Evolutionary conservation across 2,329 filamentous ascomycete species (phyloP), one percentile per base, ranked within the genome.

Genomic region (Ascochyta koolunga): DNA sequence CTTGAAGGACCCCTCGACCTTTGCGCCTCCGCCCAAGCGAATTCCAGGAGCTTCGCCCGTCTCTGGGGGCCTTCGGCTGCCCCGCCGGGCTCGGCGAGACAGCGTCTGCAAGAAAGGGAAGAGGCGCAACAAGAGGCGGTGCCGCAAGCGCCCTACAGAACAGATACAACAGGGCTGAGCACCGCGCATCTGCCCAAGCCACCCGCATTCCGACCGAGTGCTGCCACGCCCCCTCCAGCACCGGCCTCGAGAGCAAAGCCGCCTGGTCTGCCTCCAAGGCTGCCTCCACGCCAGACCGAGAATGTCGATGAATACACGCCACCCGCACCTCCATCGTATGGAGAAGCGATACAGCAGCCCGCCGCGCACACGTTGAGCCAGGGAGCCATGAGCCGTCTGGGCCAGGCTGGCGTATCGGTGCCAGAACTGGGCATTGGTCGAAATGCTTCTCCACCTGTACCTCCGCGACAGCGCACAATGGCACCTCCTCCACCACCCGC

Each of bases 21-120:
- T 96, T 70, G 91, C 85, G 2, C 90, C 91, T 21, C 92, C 92
- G 22, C 92, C 92, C 0, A 93, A 85, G 65, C 89, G 68, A 57
- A 74, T 79, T 13, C 53, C 53, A 11, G 53, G 53, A 29, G 37
- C 41, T 15, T 43, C 53, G 16, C 47, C 53, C 21, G 47, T 47
- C 9, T 19, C 37, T 10, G 76, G 78, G 75, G 73, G 13, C 74
- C 72, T 6, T 66, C 79, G 13, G 72, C 78, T 13, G 77, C 56
- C 33, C 80, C 22, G 75, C 79, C 72, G 69, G 55, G 72, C 68
- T 48, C 59, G 65, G 60, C 74, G 67, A 50, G 67, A 71, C 60
- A 74, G 71, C 61, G 67, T 60, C 35, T 63, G 50, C 61, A 79
- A 77, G 8, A 65, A 59, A 58, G 61, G 66, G 56, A 68, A 45